Base-by-base conservation (phyloP, 169 alveolate species). In the Cryptosporidium parvum region DNA sequence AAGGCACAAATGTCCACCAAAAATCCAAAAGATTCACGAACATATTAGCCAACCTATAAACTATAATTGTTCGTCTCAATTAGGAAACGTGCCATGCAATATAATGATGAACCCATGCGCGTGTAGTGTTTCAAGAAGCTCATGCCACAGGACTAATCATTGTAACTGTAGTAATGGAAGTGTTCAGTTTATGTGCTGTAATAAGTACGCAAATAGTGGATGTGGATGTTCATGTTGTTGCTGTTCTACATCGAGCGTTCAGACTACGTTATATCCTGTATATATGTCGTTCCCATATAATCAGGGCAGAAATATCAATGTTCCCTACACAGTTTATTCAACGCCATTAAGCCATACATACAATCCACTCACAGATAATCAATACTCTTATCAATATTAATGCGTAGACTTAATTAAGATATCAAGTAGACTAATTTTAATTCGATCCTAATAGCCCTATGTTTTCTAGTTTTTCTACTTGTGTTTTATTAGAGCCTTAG, bases 1-100 rank as follows among this genome's bases (percentile, higher is more conserved):
- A 42, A 80, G 89, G 44, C 89, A 80, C 59, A 80, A 80, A 65
- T 80, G 89, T 29, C 89, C 89, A 42, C 89, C 89, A 0, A 80
- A 80, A 29, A 53, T 80, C 44, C 89, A 62, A 18, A 59, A 80
- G 89, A 45, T 80, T 26, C 89, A 80, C 45, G 89, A 80, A 51
- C 89, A 80, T 48, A 23, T 80, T 23, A 80, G 53, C 18, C 72
- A 51, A 23, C 80, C 89, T 31, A 12, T 29, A 37, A 80, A 37
- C 51, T 70, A 65, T n/a, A 65, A 4, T 44, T 80, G 89, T 39
- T 8, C 68, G 23, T 31, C 45, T 61, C 73, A 37, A 10, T 12
- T 80, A 26, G 67, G 53, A 23, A 48, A 31, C 16, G 12, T 29
- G 1, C n/a, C 73, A 42, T 35, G 68, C 31, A 45, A 39, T 80